phyloP scores from a whole-genome alignment of 2,329 filamentous ascomycete genomes.

The Microdochium nivale region DNA sequence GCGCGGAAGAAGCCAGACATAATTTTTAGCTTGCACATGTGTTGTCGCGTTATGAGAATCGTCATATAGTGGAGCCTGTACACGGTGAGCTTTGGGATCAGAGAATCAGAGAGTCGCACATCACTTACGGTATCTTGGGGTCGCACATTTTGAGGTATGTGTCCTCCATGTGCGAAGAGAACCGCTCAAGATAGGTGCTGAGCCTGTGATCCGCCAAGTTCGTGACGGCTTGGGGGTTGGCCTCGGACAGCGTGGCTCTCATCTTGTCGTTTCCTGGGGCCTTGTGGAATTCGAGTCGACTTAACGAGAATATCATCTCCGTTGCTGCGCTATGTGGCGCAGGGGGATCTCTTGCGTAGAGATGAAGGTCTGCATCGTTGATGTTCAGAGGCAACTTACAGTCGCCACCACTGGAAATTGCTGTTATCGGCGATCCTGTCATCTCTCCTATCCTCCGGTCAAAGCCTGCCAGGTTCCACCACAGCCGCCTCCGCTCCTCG shows the following conservation, averaged over 20 bases:
- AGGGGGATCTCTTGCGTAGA: slow-evolving; percentile 46
- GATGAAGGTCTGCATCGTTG: slow-evolving; percentile 51
- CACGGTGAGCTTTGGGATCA: neutral
- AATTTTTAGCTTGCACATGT: slow-evolving; percentile 48
- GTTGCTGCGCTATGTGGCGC: slow-evolving; percentile 40
- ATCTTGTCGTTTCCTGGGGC: slow-evolving; percentile 41
- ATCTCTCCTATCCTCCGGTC: slow-evolving; percentile 63
- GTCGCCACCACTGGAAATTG: slow-evolving; percentile 43
- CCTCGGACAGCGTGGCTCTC: slow-evolving; percentile 17
- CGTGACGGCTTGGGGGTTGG: slow-evolving; percentile 31
- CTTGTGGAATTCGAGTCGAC: slow-evolving; percentile 47
- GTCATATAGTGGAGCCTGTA: slow-evolving; percentile 44
- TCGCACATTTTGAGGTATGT: slow-evolving; percentile 49
- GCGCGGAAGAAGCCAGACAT: slow-evolving; percentile 43
- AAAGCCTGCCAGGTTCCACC: slow-evolving; percentile 64
- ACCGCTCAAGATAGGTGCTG: slow-evolving; percentile 40
- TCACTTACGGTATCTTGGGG: slow-evolving; percentile 37
- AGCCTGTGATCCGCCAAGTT: slow-evolving; percentile 42
- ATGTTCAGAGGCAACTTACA: slow-evolving; percentile 52
- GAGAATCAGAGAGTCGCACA: no score
- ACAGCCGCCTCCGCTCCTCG: slow-evolving; percentile 62
- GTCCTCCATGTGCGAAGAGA: slow-evolving; percentile 45
- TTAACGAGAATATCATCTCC: slow-evolving; percentile 52
- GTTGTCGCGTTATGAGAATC: slow-evolving; percentile 45
- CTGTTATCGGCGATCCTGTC: slow-evolving; percentile 48